Base-by-base conservation (phyloP, 805 yeast species). In the Metschnikowia cerradonensis region DNA sequence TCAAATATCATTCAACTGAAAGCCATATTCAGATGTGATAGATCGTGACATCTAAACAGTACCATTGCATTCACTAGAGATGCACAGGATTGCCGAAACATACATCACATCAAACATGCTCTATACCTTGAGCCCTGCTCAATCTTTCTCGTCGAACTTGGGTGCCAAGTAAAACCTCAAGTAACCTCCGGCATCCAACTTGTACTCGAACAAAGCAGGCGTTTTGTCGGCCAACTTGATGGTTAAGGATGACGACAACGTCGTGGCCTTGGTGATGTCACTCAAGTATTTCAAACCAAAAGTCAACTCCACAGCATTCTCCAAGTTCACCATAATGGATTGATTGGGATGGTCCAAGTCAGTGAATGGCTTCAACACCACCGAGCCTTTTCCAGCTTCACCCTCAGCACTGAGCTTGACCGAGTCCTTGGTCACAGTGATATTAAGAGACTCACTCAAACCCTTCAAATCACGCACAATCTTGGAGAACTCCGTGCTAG, bases 151-250 rank as follows among this genome's bases (percentile, higher is more conserved):
- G 58, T 88, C 96, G 67, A 94, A 90, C 79, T 94, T 92, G 53
- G 99, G 99, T 61, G 99, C 99, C 69, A 94, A 80, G 81, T 88
- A 94, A 81, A 88, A 94, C 68, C 96, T 86, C 68, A 94, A 77
- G 72, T 89, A 88, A 49, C 99, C 99, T 69, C 92, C 87, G 32
- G 69, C 76, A 55, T 90, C 84, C 66, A 94, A 77, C 71, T 86
- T 86, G 75, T 86, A 94, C 74, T 92, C 97, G 65, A 94, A 90
- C 68, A 90, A 75, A 39, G 97, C 96, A 33, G 99, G 99, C 14
- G 94, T 84, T 66, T 88, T 90, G 63, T 87, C 92, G 17, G 96
- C 88, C 64, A 94, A 80, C 70, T 89, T 88, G 57, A 94, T 79
- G 38, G 94, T 87, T 53, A 92, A 91, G 40, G 84, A 77, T 41